phyloP scores from a whole-genome alignment of 306 rosid genomes.

The Gastrolobium bilobum region DNA sequence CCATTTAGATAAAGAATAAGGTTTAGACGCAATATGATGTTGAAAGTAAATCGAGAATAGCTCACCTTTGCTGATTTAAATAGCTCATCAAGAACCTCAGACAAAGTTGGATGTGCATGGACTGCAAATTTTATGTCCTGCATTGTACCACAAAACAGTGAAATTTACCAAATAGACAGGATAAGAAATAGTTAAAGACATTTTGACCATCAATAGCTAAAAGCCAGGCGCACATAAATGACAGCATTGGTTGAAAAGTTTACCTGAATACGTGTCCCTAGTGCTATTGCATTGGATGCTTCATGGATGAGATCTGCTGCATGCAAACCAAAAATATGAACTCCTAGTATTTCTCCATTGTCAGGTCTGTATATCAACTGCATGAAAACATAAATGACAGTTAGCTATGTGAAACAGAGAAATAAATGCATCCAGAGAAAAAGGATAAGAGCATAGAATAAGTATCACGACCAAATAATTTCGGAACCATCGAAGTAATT shows the following conservation, averaged over 20 bases:
- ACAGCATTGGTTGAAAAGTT: constrained; percentile 33
- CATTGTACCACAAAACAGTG: constrained; percentile 41
- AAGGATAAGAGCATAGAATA: constrained; percentile 26
- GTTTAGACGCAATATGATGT: background rate
- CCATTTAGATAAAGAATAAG: background rate
- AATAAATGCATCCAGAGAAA: constrained; percentile 28
- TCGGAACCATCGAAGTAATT: background rate
- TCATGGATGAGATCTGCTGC: constrained; percentile 99
- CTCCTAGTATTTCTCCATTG: constrained; percentile 96
- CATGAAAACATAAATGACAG: constrained; percentile 48
- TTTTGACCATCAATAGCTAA: constrained; percentile 13
- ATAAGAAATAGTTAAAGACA: background rate
- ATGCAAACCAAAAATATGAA: constrained; percentile 96
- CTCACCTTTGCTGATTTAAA: constrained; percentile 96
- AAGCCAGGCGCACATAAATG: background rate
- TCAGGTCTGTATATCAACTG: constrained; percentile 99
- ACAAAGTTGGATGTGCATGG: constrained; percentile 97
- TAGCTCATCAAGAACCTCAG: constrained; percentile 95
- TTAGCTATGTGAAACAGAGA: constrained; percentile 28
- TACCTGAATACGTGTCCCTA: constrained; percentile 92
- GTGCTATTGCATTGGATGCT: constrained; percentile 95
- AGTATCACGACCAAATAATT: constrained; percentile 13
- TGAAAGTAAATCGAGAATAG: constrained; percentile 39
- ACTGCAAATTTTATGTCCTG: constrained; percentile 91
- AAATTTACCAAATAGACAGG: constrained; percentile 24